Conservation (phyloP, 495 filamentous ascomycete genomes). For the Cryomyces minteri region DNA sequence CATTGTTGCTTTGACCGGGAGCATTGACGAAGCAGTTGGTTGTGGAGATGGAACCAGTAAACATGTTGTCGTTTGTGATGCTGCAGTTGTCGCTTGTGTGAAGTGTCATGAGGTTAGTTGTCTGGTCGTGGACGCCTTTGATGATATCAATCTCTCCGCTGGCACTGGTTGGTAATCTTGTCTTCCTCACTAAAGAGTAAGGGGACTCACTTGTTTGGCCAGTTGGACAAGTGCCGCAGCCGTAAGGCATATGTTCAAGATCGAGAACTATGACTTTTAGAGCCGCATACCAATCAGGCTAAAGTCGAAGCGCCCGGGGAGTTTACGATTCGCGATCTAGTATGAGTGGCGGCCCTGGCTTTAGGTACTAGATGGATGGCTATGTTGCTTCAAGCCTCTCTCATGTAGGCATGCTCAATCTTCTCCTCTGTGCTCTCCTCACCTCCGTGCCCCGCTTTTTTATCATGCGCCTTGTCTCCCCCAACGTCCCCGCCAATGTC, state of each 20-base stretch:
- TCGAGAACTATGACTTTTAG: slow-evolving; percentile 16
- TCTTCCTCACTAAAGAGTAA: not conserved
- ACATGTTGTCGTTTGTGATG: slow-evolving; percentile 25
- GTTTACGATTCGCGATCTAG: not conserved
- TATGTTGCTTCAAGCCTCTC: not conserved
- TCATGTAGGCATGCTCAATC: too few species aligned
- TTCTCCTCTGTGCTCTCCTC: too few species aligned
- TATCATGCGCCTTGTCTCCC: too few species aligned
- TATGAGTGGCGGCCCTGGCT: not conserved
- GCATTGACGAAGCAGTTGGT: slow-evolving; percentile 35
- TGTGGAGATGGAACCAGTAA: slow-evolving; percentile 7
- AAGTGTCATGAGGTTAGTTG: slow-evolving; percentile 17
- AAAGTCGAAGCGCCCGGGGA: not conserved
- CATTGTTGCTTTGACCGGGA: slow-evolving; percentile 29
- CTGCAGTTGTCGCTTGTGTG: slow-evolving; percentile 11
- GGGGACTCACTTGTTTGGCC: slow-evolving; percentile 13
- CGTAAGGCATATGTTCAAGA: slow-evolving; percentile 20
- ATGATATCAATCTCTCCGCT: slow-evolving; percentile 23
- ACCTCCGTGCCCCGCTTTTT: too few species aligned
- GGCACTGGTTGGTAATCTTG: not conserved
- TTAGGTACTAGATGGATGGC: not conserved
- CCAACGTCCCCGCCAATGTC: too few species aligned
- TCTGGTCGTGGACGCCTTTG: slow-evolving; percentile 17
- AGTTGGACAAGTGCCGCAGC: slow-evolving; percentile 25
- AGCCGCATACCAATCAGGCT: too few species aligned